Conservation (phyloP, 2,329 filamentous ascomycete species). For the Nothopassalora personata region DNA sequence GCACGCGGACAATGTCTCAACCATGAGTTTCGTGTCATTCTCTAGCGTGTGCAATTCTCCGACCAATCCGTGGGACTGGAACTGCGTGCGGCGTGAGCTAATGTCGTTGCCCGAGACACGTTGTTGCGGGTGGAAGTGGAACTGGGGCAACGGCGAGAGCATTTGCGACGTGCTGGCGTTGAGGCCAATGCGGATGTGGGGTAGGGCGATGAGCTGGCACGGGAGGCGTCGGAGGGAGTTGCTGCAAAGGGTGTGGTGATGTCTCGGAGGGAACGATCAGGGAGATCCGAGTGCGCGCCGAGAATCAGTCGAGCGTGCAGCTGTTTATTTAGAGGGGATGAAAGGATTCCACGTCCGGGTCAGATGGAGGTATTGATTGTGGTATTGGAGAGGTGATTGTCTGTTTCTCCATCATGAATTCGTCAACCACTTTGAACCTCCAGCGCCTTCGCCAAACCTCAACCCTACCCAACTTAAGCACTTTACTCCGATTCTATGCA, state of each 20-base stretch:
- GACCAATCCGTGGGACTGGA: not conserved
- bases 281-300: too few species aligned
- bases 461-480: not conserved
- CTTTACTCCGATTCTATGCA: conserved; percentile 2
- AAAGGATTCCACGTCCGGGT: too few species aligned
- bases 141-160: not conserved
- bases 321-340: too few species aligned
- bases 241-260: not conserved
- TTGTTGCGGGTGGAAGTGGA: not conserved
- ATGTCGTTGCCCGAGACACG: not conserved
- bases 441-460: not conserved
- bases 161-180: not conserved
- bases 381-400: not conserved
- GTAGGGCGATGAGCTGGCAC: not conserved
- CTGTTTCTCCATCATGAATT: not conserved
- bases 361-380: not conserved
- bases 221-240: not conserved
- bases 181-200: not conserved
- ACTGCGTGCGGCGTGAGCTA: not conserved
- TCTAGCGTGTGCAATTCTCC: not conserved
- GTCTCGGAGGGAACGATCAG: not conserved
- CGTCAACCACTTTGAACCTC: not conserved
- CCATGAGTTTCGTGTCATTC: not conserved
- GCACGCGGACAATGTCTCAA: not conserved
- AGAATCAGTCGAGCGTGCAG: too few species aligned